Percentiles rank a stretch among this genome's conserved stretches.
phyloP scores from a whole-genome alignment of 495 filamentous ascomycete genomes.

The Aspergillus bertholletiae region DNA sequence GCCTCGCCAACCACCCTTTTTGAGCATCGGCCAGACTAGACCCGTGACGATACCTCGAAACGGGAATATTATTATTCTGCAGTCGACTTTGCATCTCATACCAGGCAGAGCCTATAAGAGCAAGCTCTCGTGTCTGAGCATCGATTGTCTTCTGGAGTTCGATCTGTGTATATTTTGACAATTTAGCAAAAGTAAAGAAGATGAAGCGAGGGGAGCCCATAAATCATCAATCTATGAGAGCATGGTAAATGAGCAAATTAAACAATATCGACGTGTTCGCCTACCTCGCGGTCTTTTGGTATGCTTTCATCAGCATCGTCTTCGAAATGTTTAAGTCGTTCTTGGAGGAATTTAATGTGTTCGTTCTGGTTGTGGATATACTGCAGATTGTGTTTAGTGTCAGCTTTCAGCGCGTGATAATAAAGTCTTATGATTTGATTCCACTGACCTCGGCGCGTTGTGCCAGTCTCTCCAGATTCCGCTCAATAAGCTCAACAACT shows the following conservation, averaged over 20 bases:
- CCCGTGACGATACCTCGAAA: slow-evolving; percentile 42
- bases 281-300: slow-evolving; percentile 48
- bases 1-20: slow-evolving; percentile 87
- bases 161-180: slow-evolving; percentile 33
- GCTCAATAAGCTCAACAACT: slow-evolving; percentile 41
- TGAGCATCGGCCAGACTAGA: slow-evolving; percentile 71
- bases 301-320: slow-evolving; percentile 41
- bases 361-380: slow-evolving; percentile 60
- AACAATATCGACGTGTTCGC: slow-evolving; percentile 8
- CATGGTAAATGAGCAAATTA: background rate
- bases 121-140: slow-evolving; percentile 71
- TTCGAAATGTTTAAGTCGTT: slow-evolving; percentile 50
- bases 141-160: slow-evolving; percentile 63
- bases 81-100: slow-evolving; percentile 81
- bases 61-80: slow-evolving; percentile 82
- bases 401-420: background rate
- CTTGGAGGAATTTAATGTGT: slow-evolving; percentile 56
- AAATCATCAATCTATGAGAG: background rate
- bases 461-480: slow-evolving; percentile 43
- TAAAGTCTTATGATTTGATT: background rate
- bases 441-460: slow-evolving; percentile 46
- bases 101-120: slow-evolving; percentile 84
- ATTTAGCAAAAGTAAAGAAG: slow-evolving; percentile 16
- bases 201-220: background rate
- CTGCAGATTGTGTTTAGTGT: slow-evolving; percentile 29